Evolutionary conservation across 768 basidiomycete species (phyloP), one percentile per base, ranked within the genome.

Genomic region (Strobilomyces confusus): DNA sequence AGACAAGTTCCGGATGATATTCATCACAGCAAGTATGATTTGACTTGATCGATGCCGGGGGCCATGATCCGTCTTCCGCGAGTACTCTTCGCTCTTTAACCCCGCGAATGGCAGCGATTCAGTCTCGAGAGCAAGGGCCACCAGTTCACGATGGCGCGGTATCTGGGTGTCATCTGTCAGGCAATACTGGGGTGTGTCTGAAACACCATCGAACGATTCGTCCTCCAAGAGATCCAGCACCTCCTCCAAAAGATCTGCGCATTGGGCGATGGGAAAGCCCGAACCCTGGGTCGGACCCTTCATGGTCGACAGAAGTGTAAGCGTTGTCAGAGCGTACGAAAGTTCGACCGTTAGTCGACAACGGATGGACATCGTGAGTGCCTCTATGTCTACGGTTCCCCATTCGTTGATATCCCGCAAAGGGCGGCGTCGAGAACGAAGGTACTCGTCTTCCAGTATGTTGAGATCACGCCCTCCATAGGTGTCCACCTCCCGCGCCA

Each of bases 341-440:
- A 95, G 73, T 69, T 99, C 95, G 43, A 82, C 77, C 9, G 85
- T 79, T 38, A 98, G 72, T 33, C 95, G 79, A 33, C 90, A 95
- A 30, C 94, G 87, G 37, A 99, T 73, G 29, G 90, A 89, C 87
- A 99, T 86, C n/a, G 85, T 86, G 46, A 99, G 77, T n/a, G 84
- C 84, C 64, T 97, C 94, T 53, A 98, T 84, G 62, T 98, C 95
- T 46, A 95, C 82, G 9, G 77, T 78, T 20, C 92, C 93, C 84
- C 94, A 92, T 49, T 95, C 92, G 64, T 86, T 84, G 57, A 91
- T 79, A 47, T 86, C 82, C 52, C 88, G 79, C 62, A 87, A 68
- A 7, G 80, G 77, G 41, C 87, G 80, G 48, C 78, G 74, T 43
- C 80, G 75, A 17, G 77, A 64, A 32, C 73, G 77, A 29, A 69